Evolutionary conservation across 2,329 filamentous ascomycete species (phyloP).

Genomic region (Xylariales sp.): DNA sequence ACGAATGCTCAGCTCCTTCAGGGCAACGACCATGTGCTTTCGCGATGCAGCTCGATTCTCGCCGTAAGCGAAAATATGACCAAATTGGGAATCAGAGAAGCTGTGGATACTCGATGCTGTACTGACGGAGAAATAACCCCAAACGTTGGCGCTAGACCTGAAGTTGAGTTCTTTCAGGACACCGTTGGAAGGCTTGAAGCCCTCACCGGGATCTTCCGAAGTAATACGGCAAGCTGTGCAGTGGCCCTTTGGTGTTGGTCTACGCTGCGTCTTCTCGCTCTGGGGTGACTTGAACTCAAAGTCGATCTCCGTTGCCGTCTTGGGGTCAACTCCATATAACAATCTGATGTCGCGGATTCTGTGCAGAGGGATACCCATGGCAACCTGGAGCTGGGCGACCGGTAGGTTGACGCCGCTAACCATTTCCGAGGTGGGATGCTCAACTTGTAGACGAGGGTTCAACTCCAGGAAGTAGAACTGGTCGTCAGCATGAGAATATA

Average conservation of each 20-base stretch:
- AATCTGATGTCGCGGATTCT: slow-evolving; percentile 93
- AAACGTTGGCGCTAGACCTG: slow-evolving; percentile 96
- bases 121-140: slow-evolving; percentile 99
- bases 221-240: slow-evolving; percentile 98
- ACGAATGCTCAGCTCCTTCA: slow-evolving; percentile 98
- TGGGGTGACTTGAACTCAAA: slow-evolving; percentile 90
- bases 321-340: slow-evolving; percentile 91
- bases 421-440: slow-evolving; percentile 99
- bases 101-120: slow-evolving; percentile 96
- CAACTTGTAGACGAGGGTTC: slow-evolving; percentile 98
- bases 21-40: slow-evolving; percentile 98
- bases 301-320: slow-evolving; percentile 81
- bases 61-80: slow-evolving; percentile 98
- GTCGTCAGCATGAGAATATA: slow-evolving; percentile 96
- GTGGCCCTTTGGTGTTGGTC: slow-evolving; percentile 91
- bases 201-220: slow-evolving; percentile 96
- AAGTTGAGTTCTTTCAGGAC: slow-evolving; percentile 99
- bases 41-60: slow-evolving; percentile 94
- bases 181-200: slow-evolving; percentile 98
- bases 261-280: slow-evolving; percentile 78
- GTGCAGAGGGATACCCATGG: slow-evolving; percentile 96
- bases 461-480: slow-evolving; percentile 99
- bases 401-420: slow-evolving; percentile 96
- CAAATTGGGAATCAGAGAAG: slow-evolving; percentile 98
- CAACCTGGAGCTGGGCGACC: slow-evolving; percentile 95